These are phyloP conservation scores for Lentinula boryana DNA, from an alignment of 768 basidiomycete species.

Conservation along the genomic window DNA sequence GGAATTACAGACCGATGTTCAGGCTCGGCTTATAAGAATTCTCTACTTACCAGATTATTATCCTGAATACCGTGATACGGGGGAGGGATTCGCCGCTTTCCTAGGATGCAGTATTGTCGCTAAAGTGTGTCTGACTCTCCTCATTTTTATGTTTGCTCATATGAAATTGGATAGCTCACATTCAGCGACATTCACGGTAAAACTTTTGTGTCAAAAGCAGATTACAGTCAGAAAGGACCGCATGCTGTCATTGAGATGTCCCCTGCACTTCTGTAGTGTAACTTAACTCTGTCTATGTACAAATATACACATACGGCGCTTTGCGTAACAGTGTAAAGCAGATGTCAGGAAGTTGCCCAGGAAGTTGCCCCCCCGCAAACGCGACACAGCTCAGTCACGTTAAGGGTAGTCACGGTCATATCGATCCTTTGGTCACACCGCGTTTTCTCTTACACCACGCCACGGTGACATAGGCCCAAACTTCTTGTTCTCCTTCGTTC, in stretches of 20 bases:
- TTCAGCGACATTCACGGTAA: constrained; percentile 64
- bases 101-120: constrained; percentile 80
- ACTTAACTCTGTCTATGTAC: no score
- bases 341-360: no score
- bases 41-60: constrained; percentile 84
- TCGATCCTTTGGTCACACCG: neutral
- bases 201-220: constrained; percentile 74
- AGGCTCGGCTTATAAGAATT: constrained; percentile 58
- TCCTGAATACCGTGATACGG: constrained; percentile 82
- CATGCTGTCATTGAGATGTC: constrained; percentile 73
- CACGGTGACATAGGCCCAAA: neutral
- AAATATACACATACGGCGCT: neutral
- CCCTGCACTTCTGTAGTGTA: constrained; percentile 56
- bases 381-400: neutral
- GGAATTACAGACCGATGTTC: constrained; percentile 66
- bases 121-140: constrained; percentile 44
- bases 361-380: neutral
- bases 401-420: neutral
- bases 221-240: constrained; percentile 70
- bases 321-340: no score
- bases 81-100: constrained; percentile 77
- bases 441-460: neutral
- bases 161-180: constrained; percentile 43
- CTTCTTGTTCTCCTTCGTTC: neutral
- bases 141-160: constrained; percentile 1